These are phyloP conservation scores for Gynostemma pentaphyllum DNA, from an alignment of 306 rosid species.

Conservation along the genomic window DNA sequence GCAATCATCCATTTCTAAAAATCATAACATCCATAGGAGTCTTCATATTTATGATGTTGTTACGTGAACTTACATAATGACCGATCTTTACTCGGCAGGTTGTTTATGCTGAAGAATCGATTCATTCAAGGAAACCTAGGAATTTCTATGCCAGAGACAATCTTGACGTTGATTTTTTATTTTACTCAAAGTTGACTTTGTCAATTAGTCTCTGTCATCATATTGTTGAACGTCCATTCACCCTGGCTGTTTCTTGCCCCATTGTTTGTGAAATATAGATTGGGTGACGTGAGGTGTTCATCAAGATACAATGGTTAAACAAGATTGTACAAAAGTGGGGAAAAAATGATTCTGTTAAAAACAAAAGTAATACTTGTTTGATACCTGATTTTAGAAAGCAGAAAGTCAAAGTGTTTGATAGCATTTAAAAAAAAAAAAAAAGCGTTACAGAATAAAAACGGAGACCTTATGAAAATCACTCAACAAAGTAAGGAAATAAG, in stretches of 20 bases:
- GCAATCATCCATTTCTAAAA: slow-evolving; percentile 10
- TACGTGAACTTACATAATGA: slow-evolving; percentile 4
- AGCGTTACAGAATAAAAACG: too few relatives aligned
- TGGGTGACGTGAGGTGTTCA: not conserved
- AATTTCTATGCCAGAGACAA: slow-evolving; percentile 25
- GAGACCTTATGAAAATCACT: too few relatives aligned
- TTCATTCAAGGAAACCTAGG: slow-evolving; percentile 25
- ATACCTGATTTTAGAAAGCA: too few relatives aligned
- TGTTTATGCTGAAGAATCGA: slow-evolving; percentile 47
- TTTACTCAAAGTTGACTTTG: slow-evolving; percentile 40
- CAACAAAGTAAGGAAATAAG: too few relatives aligned
- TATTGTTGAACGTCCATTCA: not conserved
- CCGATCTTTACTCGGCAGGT: slow-evolving; percentile 41
- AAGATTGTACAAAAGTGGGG: not conserved
- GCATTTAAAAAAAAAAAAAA: too few relatives aligned
- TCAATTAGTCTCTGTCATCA: not conserved
- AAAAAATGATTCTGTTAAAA: not conserved
- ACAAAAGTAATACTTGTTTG: too few relatives aligned
- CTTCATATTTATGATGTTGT: not conserved
- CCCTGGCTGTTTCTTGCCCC: not conserved
- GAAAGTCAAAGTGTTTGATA: too few relatives aligned
- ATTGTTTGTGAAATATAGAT: not conserved
- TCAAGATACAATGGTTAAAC: not conserved
- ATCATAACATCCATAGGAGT: not conserved
- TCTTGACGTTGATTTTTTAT: slow-evolving; percentile 33